Conservation (phyloP, 345 rosid genomes). For the Aegle marmelos region DNA sequence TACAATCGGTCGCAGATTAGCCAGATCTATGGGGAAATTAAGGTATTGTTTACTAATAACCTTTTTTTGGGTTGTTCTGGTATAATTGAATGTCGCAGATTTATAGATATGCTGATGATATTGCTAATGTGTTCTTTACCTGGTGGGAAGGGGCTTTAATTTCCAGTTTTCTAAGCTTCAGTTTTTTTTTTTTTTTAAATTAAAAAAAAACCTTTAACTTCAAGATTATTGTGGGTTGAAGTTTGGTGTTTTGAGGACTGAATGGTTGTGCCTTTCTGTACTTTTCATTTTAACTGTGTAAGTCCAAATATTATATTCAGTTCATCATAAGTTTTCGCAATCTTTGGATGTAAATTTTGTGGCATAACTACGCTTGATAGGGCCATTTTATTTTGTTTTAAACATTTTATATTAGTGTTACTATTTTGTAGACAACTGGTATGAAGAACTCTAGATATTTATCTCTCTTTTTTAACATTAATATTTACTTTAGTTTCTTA, state of each 20-base stretch:
- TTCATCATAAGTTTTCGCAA: not conserved
- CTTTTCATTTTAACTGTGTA: not conserved
- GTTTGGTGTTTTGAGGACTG: not conserved
- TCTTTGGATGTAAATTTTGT: not conserved
- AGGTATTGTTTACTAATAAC: slow-evolving; percentile 43
- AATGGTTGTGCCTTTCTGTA: not conserved
- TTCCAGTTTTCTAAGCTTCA: not conserved
- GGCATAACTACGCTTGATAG: not conserved
- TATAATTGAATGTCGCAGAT: not conserved
- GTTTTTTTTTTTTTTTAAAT: too few relatives aligned
- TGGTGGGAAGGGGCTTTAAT: not conserved
- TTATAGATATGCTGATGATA: not conserved
- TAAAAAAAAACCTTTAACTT: not conserved
- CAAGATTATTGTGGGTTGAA: not conserved
- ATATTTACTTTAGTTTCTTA: not conserved
- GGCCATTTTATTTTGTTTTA: not conserved
- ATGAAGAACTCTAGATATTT: not conserved
- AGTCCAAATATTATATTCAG: not conserved
- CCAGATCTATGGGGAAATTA: slow-evolving; percentile 85
- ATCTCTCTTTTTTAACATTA: not conserved
- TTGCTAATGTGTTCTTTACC: not conserved
- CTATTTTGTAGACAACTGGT: not conserved
- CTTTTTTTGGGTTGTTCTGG: not conserved
- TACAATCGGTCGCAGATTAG: slow-evolving; percentile 74
- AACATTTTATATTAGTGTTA: not conserved